phyloP scores from a whole-genome alignment of 306 rosid species.

The Erythrophleum fordii region DNA sequence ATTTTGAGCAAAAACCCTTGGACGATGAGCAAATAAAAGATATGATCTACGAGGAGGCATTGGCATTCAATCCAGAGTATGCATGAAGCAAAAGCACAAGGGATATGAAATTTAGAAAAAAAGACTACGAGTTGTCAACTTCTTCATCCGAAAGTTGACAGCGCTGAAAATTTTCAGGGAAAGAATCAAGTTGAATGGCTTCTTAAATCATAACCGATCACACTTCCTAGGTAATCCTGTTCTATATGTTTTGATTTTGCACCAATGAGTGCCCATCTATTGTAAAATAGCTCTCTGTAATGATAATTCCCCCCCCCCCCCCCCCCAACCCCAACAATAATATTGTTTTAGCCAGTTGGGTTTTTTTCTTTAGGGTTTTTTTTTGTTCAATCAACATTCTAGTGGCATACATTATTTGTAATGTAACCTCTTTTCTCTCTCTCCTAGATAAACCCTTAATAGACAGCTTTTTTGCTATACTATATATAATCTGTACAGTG shows the following conservation, averaged over 20 bases:
- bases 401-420: slow-evolving; percentile 40
- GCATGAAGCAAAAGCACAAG: slow-evolving; percentile 48
- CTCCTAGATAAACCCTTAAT: slow-evolving; percentile 36
- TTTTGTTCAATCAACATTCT: slow-evolving; percentile 30
- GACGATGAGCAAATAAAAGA: slow-evolving; percentile 95
- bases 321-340: too few species aligned
- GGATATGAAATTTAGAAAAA: slow-evolving; percentile 22
- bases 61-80: slow-evolving; percentile 78
- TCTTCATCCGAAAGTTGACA: slow-evolving; percentile 38
- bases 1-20: slow-evolving; percentile 79
- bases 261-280: slow-evolving; percentile 37
- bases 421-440: slow-evolving; percentile 41
- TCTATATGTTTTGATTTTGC: slow-evolving; percentile 39
- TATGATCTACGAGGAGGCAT: slow-evolving; percentile 89
- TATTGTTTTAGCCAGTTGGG: slow-evolving; percentile 34
- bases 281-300: slow-evolving; percentile 45
- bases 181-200: slow-evolving; percentile 29
- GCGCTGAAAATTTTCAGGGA: slow-evolving; percentile 24
- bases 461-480: slow-evolving; percentile 35
- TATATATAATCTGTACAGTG: slow-evolving; percentile 36
- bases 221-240: slow-evolving; percentile 33
- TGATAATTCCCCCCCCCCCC: slow-evolving; percentile 42
- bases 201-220: slow-evolving; percentile 25
- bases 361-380: slow-evolving; percentile 17
- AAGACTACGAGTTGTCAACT: slow-evolving; percentile 16